Base-by-base conservation (phyloP, 495 filamentous ascomycete species). In the Echria macrotheca region DNA sequence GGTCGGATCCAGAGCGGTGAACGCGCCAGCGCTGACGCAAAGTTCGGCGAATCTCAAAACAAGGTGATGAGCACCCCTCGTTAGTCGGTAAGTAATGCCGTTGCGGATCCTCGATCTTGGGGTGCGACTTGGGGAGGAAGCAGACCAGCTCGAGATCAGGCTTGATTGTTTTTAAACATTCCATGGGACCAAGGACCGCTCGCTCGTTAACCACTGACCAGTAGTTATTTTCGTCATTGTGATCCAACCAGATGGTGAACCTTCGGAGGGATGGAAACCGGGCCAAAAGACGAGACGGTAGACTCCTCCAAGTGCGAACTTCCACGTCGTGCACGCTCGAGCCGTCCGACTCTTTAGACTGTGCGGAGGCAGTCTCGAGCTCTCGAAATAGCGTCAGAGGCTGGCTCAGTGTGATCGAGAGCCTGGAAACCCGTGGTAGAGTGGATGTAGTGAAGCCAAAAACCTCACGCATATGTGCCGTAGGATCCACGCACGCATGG, bases 11-110 rank as follows among this genome's bases (percentile, higher is more conserved):
- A 17, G 33, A 7, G 5, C 33, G 37, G 22, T 23, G 28, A 15
- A 35, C 9, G 31, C 28, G 68, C 0, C 47, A 80, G 22, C 53
- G 82, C 1, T 67, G 63, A 23, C 66, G 78, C 44, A 74, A 55
- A 36, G 32, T 50, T 36, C 14, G 14, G 19, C 5, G 18, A 10
- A 25, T 25, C 7, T n/a, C 28, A 37, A 15, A 23, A 7, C 36
- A 9, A 9, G 10, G 25, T 10, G 31, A 3, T 4, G 31, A 15
- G 12, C 31, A 35, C 9, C n/a, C n/a, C n/a, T n/a, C n/a, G n/a
- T 35, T 15, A 2, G 12, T 3, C 12, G 31, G 31, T 10, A 35
- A 35, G 9, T 3, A 35, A 3, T 35, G 31, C 9, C 9, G 3
- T 15, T 35, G 12, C 2, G 12, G 4, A 15, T 35, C 31, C 9